A percentile compares a stretch with the other conserved stretches of the same genome.
Evolutionary conservation across 306 rosid genomes (phyloP).

Genomic region (Trifolium pratense): DNA sequence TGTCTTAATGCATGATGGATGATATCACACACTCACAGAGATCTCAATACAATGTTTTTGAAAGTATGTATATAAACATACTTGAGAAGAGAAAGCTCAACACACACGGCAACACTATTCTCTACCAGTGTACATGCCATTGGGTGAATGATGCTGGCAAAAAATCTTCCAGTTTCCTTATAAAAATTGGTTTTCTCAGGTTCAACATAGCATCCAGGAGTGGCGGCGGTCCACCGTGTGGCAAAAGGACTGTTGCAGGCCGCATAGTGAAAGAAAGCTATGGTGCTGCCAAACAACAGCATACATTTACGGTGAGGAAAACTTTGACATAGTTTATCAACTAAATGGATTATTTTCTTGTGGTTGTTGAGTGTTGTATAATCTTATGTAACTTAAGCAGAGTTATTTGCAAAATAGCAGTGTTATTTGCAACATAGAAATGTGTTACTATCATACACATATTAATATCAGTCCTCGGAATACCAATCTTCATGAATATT

Average conservation of each 20-base stretch:
- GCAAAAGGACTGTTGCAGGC: slow-evolving; percentile 80
- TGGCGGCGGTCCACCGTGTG: slow-evolving; percentile 74
- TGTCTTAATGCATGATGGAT: slow-evolving; percentile 3
- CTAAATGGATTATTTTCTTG: slow-evolving; percentile 1
- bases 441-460: neutral
- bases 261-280: slow-evolving; percentile 91
- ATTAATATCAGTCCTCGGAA: neutral
- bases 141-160: slow-evolving; percentile 21
- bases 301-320: slow-evolving; percentile 82
- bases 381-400: neutral
- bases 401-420: slow-evolving; percentile 1
- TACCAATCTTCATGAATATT: slow-evolving; percentile 10
- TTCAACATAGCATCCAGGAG: slow-evolving; percentile 76
- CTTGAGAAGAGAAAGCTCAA: slow-evolving; percentile 36
- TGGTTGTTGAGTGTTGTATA: neutral
- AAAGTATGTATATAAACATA: no score
- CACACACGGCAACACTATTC: neutral
- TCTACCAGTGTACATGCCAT: slow-evolving; percentile 2
- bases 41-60: no score
- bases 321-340: slow-evolving; percentile 23
- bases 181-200: slow-evolving; percentile 53
- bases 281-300: slow-evolving; percentile 89
- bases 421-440: neutral
- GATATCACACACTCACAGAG: neutral
- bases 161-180: slow-evolving; percentile 20